These are phyloP conservation scores for Paralagenidium karlingii DNA, from an alignment of 352 stramenopile genomes.

Conservation along the genomic window DNA sequence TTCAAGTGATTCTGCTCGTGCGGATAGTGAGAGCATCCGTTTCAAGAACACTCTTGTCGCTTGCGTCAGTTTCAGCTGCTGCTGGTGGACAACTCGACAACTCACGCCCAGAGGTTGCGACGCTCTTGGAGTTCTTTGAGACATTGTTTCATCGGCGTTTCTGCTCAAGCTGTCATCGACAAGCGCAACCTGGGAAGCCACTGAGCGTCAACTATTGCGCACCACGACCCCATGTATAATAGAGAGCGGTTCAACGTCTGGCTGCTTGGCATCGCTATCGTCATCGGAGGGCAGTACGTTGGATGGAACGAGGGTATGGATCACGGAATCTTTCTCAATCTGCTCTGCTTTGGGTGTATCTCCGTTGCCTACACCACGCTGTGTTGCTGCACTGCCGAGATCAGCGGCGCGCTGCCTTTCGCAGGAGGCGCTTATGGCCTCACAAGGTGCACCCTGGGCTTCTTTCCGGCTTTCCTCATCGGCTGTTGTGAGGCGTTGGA, in stretches of 20 bases:
- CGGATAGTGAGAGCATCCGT: too few relatives aligned
- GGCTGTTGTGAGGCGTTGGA: constrained; percentile 34
- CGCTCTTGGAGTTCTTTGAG: too few relatives aligned
- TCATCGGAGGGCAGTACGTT: constrained; percentile 40
- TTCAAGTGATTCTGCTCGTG: too few relatives aligned
- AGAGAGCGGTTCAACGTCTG: constrained; percentile 22
- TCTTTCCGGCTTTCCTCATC: constrained; percentile 28
- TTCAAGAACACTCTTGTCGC: too few relatives aligned
- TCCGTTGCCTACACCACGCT: constrained; percentile 19
- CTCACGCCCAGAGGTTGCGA: too few relatives aligned
- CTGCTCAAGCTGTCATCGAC: too few relatives aligned
- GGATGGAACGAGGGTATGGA: constrained; percentile 27
- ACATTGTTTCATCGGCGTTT: too few relatives aligned
- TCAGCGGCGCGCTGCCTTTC: constrained; percentile 27
- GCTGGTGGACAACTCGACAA: too few relatives aligned
- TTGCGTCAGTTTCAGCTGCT: too few relatives aligned
- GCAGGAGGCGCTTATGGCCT: constrained; percentile 27
- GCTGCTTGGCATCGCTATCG: constrained; percentile 34
- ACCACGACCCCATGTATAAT: too few relatives aligned
- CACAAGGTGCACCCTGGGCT: constrained; percentile 21
- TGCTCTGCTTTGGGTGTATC: constrained; percentile 21
- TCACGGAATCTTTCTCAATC: constrained; percentile 23
- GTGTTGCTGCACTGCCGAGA: constrained; percentile 28
- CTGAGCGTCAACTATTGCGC: too few relatives aligned
- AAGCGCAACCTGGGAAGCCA: too few relatives aligned